A percentile compares a stretch with the other conserved stretches of the same genome.
Conservation (phyloP, 2,329 filamentous ascomycete genomes). For the Colletotrichum godetiae region DNA sequence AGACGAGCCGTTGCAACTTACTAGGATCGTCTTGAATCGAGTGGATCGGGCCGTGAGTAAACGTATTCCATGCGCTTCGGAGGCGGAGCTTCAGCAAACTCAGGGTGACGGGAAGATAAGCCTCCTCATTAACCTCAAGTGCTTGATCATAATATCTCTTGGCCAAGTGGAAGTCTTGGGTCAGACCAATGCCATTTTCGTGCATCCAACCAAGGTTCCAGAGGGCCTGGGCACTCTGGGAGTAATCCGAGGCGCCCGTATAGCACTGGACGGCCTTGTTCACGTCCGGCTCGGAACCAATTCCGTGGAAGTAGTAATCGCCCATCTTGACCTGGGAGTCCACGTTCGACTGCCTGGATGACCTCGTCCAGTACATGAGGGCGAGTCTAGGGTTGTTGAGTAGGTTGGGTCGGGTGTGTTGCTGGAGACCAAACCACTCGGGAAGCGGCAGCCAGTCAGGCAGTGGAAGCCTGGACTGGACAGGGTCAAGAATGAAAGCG, state of each 20-base stretch:
- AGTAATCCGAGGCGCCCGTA: conserved; percentile 88
- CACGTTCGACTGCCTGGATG: conserved; percentile 90
- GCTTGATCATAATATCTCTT: conserved; percentile 97
- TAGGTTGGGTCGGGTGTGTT: conserved; percentile 43
- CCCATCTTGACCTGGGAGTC: conserved; percentile 98
- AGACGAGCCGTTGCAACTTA: conserved; percentile 55
- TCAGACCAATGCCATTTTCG: conserved; percentile 92
- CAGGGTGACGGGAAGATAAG: conserved; percentile 91
- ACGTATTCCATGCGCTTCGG: conserved; percentile 92
- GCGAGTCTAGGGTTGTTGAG: conserved; percentile 71
- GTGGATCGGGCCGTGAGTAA: conserved; percentile 91
- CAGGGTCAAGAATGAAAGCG: conserved; percentile 84
- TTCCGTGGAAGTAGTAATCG: conserved; percentile 91
- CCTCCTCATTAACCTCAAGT: conserved; percentile 89
- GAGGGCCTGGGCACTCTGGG: conserved; percentile 92
- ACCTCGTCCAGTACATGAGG: conserved; percentile 94
- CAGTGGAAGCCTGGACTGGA: conserved; percentile 70
- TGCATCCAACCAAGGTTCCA: conserved; percentile 99
- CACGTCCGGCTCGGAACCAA: conserved; percentile 77
- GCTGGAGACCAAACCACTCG: conserved; percentile 32
- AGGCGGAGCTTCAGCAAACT: conserved; percentile 86
- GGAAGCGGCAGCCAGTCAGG: conserved; percentile 43
- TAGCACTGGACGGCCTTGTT: conserved; percentile 96
- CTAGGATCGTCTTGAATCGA: conserved; percentile 90
- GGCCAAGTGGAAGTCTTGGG: conserved; percentile 96